Evolutionary conservation across 805 yeast genomes (phyloP), one percentile per base, ranked within the genome.

Genomic region (Starmerella ratchasimensis): DNA sequence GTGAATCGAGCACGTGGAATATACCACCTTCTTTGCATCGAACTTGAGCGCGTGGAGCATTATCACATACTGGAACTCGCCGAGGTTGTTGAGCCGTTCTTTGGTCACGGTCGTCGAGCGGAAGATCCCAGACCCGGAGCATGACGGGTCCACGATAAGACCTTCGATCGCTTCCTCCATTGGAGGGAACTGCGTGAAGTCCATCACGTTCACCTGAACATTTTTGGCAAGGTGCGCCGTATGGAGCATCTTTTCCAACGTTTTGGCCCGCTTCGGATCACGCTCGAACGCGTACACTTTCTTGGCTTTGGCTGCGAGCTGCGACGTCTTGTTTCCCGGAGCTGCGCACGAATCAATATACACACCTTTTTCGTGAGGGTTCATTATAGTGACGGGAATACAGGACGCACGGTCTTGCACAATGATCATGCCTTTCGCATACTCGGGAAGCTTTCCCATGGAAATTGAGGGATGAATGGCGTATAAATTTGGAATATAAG

Each of bases 301-400:
- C 3, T 53, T 47, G 17, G 82, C 58, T 35, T 71, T 63, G 0
- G 90, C 72, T 0, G 95, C 94, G 17, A 78, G 61, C 59, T 88
- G 97, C 0, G 96, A 82, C 0, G 99, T 90, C 56, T 90, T 93
- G 58, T 90, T 90, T 4, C 99, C 99, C 4, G 99, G 99, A 0
- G 99, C 98, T 2, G 97, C 86, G 61, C 96, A 86, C 1, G 95
- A 79, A 60, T 90, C 99, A 31, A 90, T 80, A 9, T 84, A 73
- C 13, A 4, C 16, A 13, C 40, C 43, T 3, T 10, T 14, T 3
- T 71, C 64, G 1, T 55, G 38, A 0, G 88, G 81, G 44, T 71
- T 65, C 33, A 90, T 59, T 20, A 90, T 84, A 43, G 72, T 74
- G 0, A 93, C 95, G 0, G 99, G 99, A 54, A 90, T 84, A 56